These are phyloP conservation scores for Phascolomyces articulosus DNA, from an alignment of 371 early-diverging fungal genomes.

Conservation along the genomic window DNA sequence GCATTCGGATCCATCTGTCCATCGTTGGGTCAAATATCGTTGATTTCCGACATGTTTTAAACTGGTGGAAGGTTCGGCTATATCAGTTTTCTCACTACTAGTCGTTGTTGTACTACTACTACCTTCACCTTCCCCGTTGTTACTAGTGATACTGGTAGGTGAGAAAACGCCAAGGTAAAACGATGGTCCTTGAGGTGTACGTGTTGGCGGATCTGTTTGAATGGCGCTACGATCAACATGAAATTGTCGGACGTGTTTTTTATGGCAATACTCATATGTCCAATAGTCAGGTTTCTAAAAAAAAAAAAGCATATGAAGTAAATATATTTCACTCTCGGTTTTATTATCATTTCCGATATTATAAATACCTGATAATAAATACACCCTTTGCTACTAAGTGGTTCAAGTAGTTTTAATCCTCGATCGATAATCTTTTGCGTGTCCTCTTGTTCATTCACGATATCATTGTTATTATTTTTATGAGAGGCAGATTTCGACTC, in stretches of 20 bases:
- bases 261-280: constrained; percentile 84
- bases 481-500: neutral
- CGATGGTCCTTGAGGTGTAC: constrained; percentile 15
- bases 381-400: constrained; percentile 55
- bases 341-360: neutral
- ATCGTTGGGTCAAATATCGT: constrained; percentile 66
- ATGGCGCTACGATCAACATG: constrained; percentile 43
- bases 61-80: constrained; percentile 15
- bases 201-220: constrained; percentile 10
- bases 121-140: neutral
- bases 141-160: constrained; percentile 19
- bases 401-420: constrained; percentile 65
- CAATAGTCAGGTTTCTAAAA: constrained; percentile 67
- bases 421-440: constrained; percentile 45
- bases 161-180: constrained; percentile 26
- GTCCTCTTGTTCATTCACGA: constrained; percentile 28
- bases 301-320: too few relatives aligned
- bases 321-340: too few relatives aligned
- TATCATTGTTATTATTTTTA: constrained; percentile 1
- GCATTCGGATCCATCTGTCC: constrained; percentile 75
- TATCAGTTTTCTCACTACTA: neutral
- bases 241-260: constrained; percentile 71
- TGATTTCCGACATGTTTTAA: constrained; percentile 46
- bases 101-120: neutral
- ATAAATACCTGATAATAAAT: constrained; percentile 44